A percentile compares a stretch with the other conserved stretches of the same genome.
Conservation (phyloP, 345 rosid species). For the Nephelium lappaceum region DNA sequence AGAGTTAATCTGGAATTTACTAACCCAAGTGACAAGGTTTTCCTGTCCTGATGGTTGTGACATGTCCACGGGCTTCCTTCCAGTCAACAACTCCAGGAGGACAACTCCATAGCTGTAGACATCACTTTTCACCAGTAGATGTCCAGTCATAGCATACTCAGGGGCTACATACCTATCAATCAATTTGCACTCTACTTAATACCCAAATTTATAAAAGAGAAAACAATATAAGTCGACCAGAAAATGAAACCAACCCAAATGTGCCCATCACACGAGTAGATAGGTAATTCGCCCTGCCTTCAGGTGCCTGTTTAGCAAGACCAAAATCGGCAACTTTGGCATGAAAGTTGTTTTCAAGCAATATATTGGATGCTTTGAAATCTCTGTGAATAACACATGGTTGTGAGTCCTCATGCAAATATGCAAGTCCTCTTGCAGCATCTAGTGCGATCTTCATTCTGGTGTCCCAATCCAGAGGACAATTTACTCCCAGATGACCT, state of each 20-base stretch:
- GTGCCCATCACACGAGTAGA: slow-evolving; percentile 99
- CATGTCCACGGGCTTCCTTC: slow-evolving; percentile 98
- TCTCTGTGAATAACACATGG: slow-evolving; percentile 98
- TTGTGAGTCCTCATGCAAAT: slow-evolving; percentile 97
- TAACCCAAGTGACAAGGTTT: slow-evolving; percentile 98
- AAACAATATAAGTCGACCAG: background rate
- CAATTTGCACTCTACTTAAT: slow-evolving; percentile 14
- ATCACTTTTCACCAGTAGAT: slow-evolving; percentile 94
- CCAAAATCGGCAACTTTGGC: slow-evolving; percentile 99
- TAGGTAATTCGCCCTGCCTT: slow-evolving; percentile 91
- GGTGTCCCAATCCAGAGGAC: slow-evolving; percentile 96
- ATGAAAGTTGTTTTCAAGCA: slow-evolving; percentile 90
- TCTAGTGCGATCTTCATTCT: slow-evolving; percentile 99
- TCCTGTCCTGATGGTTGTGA: slow-evolving; percentile 98
- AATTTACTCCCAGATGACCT: slow-evolving; percentile 91
- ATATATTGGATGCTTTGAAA: slow-evolving; percentile 96
- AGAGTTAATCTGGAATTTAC: slow-evolving; percentile 23
- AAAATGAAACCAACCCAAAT: slow-evolving; percentile 72
- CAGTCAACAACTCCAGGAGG: slow-evolving; percentile 90
- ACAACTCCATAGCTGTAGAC: slow-evolving; percentile 99
- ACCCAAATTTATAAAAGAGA: slow-evolving; percentile 1
- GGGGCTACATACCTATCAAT: slow-evolving; percentile 92
- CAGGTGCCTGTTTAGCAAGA: slow-evolving; percentile 98
- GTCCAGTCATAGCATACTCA: slow-evolving; percentile 99
- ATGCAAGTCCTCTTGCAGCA: slow-evolving; percentile 98